Conservation (phyloP, 257 asterid genomes). For the Asclepias syriaca region DNA sequence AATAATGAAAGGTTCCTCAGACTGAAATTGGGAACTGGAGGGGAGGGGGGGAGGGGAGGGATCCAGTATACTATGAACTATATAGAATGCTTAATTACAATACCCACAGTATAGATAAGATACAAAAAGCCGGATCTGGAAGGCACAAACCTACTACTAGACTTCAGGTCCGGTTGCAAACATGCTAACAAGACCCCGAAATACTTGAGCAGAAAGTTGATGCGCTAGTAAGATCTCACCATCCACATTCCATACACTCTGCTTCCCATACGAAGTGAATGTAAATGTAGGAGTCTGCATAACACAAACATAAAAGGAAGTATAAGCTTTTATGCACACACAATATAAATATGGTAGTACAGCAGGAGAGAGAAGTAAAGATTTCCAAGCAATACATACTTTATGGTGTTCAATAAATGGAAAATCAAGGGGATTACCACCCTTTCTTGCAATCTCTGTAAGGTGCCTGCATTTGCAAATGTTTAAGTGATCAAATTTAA, state of each 20-base stretch:
- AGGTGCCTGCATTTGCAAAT: slow-evolving; percentile 65
- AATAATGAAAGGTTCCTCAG: not conserved
- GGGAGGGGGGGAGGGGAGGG: not conserved
- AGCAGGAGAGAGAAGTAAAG: not conserved
- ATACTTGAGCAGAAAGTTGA: slow-evolving; percentile 87
- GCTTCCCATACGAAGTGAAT: slow-evolving; percentile 77
- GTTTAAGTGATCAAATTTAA: no score
- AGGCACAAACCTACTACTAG: slow-evolving; percentile 12
- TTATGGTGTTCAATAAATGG: slow-evolving; percentile 90
- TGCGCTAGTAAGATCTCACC: slow-evolving; percentile 87
- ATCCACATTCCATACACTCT: slow-evolving; percentile 90
- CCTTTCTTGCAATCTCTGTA: slow-evolving; percentile 73
- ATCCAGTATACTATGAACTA: not conserved
- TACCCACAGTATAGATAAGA: not conserved
- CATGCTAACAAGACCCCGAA: slow-evolving; percentile 79
- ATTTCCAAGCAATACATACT: slow-evolving; percentile 28
- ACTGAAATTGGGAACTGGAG: not conserved
- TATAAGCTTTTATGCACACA: slow-evolving; percentile 5
- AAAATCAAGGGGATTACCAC: slow-evolving; percentile 80
- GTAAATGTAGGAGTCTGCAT: slow-evolving; percentile 78
- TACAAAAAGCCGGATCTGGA: not conserved
- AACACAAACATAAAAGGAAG: slow-evolving; percentile 3
- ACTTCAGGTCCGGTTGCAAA: slow-evolving; percentile 85
- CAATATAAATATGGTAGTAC: not conserved
- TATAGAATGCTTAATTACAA: not conserved